A percentile compares a stretch with the other conserved stretches of the same genome.
phyloP scores from a whole-genome alignment of 306 rosid species.

The Cicer pinnatifidum region DNA sequence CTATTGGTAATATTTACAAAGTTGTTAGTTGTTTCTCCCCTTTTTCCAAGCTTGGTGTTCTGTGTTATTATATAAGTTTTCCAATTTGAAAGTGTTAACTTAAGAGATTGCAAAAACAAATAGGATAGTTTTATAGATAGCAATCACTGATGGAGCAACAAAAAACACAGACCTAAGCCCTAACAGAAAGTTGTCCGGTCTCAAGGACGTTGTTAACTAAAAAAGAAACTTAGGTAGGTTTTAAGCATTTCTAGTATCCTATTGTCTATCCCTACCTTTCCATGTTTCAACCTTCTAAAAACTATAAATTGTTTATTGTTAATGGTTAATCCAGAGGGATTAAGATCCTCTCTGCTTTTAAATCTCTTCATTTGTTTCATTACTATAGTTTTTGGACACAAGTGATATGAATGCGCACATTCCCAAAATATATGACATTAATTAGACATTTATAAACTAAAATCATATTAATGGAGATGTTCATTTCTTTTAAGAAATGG shows the following conservation, averaged over 20 bases:
- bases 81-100: slow-evolving; percentile 5
- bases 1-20: slow-evolving; percentile 11
- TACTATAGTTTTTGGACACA: no score
- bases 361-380: no score
- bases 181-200: not conserved
- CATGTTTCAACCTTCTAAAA: not conserved
- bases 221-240: not conserved
- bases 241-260: not conserved
- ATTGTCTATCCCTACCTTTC: not conserved
- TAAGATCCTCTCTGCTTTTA: no score
- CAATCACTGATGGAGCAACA: not conserved
- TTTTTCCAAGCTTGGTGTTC: not conserved
- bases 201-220: not conserved
- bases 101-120: not conserved
- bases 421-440: no score
- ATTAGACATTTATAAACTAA: no score
- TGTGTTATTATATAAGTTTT: slow-evolving; percentile 8
- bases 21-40: slow-evolving; percentile 9
- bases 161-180: not conserved
- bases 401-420: no score
- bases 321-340: not conserved
- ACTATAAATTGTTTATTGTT: not conserved
- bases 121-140: slow-evolving; percentile 15
- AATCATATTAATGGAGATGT: no score
- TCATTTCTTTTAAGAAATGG: no score